These are phyloP conservation scores for Rosa persica DNA, from an alignment of 306 rosid genomes.

Conservation along the genomic window DNA sequence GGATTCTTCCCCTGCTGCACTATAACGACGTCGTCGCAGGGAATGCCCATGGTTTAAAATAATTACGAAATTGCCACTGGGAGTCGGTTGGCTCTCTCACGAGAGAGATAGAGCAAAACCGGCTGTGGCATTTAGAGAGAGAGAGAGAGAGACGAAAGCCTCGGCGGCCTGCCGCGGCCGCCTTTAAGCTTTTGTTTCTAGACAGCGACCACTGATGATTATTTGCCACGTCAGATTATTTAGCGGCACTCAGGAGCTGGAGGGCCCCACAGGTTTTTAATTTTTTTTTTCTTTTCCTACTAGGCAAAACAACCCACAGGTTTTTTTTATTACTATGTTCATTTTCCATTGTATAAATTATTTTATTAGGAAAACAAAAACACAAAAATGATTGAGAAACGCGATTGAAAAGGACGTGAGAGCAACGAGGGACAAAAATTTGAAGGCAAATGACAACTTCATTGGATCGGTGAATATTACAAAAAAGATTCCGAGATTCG, in stretches of 20 bases:
- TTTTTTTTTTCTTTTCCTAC: too few relatives aligned
- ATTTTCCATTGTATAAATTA: not conserved
- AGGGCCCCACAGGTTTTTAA: too few relatives aligned
- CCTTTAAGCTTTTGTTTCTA: not conserved
- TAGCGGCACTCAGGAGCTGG: not conserved
- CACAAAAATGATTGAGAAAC: not conserved
- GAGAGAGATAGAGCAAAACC: not conserved
- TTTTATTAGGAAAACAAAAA: too few relatives aligned
- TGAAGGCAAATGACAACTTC: too few relatives aligned
- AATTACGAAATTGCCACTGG: not conserved
- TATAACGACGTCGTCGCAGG: conserved; percentile 62
- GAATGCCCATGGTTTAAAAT: conserved; percentile 53
- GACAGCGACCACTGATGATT: not conserved
- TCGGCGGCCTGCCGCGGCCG: not conserved
- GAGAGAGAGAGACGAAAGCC: too few relatives aligned
- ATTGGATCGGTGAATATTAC: not conserved
- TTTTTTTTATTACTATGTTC: not conserved
- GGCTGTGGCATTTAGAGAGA: not conserved
- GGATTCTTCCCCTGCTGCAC: conserved; percentile 42
- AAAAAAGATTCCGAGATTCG: not conserved
- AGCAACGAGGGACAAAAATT: not conserved
- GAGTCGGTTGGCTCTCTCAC: not conserved
- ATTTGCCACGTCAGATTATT: not conserved
- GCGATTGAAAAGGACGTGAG: not conserved
- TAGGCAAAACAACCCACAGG: too few relatives aligned